Conservation (phyloP, 352 stramenopile species). For the Globisporangium cystogenes region DNA sequence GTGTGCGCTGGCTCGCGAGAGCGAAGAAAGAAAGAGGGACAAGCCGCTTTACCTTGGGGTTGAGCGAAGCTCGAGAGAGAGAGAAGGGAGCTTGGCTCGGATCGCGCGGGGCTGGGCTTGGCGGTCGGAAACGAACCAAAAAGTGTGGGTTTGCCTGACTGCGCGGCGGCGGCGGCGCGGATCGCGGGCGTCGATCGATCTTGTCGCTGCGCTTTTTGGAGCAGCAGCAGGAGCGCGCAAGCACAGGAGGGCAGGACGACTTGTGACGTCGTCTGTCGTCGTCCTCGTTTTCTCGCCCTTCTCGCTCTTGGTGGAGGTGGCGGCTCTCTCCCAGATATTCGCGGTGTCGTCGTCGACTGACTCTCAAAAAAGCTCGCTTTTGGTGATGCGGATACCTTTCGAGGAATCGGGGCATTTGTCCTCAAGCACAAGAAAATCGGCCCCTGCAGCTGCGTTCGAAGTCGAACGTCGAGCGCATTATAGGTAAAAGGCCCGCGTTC, state of each 20-base stretch:
- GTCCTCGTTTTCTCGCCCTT: slow-evolving; percentile 1
- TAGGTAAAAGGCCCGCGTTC: not conserved
- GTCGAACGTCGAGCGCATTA: too few relatives aligned
- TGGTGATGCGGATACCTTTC: not conserved
- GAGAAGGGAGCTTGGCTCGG: not conserved
- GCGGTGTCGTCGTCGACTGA: not conserved
- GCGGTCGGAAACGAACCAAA: slow-evolving; percentile 3
- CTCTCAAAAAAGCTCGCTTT: not conserved
- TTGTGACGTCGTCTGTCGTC: slow-evolving; percentile 1
- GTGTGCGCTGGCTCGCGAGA: not conserved
- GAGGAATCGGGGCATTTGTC: not conserved
- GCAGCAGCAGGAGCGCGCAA: not conserved
- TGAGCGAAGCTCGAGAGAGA: too few relatives aligned
- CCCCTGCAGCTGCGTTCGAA: too few relatives aligned
- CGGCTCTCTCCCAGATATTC: not conserved
- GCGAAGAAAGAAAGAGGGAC: too few relatives aligned
- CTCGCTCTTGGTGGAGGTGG: not conserved
- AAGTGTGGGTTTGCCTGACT: slow-evolving; percentile 1
- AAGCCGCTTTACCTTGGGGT: not conserved
- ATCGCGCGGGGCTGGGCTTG: not conserved
- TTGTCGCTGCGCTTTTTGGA: not conserved
- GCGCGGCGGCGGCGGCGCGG: not conserved
- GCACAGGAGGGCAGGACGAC: not conserved
- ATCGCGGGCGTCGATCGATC: not conserved
- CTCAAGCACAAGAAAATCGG: too few relatives aligned